Conservation (phyloP, 768 basidiomycete species). For the Suillus ampliporus region DNA sequence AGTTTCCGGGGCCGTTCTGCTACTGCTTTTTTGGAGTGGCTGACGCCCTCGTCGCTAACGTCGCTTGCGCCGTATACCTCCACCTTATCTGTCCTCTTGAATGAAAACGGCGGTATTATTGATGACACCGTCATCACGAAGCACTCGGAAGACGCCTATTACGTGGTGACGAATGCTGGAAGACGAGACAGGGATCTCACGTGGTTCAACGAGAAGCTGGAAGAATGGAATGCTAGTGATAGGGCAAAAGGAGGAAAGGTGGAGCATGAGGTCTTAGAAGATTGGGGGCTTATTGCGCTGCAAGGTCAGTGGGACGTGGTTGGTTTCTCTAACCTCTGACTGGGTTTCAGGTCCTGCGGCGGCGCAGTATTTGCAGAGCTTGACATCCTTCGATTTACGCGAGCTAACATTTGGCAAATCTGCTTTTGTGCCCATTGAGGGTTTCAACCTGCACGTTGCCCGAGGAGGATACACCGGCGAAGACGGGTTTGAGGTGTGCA, state of each 20-base stretch:
- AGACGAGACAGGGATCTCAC: constrained; percentile 79
- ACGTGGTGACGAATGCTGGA: constrained; percentile 97
- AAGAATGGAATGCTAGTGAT: constrained; percentile 77
- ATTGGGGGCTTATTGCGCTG: constrained; percentile 88
- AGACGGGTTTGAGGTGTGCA: constrained; percentile 91
- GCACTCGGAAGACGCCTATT: constrained; percentile 79
- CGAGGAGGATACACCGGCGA: constrained; percentile 98
- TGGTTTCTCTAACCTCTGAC: background rate
- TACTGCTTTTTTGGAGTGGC: constrained; percentile 83
- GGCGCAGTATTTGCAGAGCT: constrained; percentile 74
- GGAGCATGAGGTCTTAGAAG: constrained; percentile 79
- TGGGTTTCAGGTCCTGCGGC: constrained; percentile 72
- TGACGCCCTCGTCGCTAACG: constrained; percentile 84
- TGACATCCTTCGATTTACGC: constrained; percentile 76
- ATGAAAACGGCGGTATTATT: constrained; percentile 90
- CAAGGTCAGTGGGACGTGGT: constrained; percentile 62
- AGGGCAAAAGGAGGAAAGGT: constrained; percentile 62
- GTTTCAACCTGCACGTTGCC: constrained; percentile 73
- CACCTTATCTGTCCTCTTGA: constrained; percentile 88
- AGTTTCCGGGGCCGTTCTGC: constrained; percentile 85
- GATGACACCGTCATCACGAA: constrained; percentile 95
- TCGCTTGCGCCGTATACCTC: constrained; percentile 74
- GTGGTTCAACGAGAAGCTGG: constrained; percentile 73
- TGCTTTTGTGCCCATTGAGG: constrained; percentile 76
- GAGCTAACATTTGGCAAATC: constrained; percentile 85